Base-by-base conservation (phyloP, 768 basidiomycete genomes). In the Suillus brevipes region DNA sequence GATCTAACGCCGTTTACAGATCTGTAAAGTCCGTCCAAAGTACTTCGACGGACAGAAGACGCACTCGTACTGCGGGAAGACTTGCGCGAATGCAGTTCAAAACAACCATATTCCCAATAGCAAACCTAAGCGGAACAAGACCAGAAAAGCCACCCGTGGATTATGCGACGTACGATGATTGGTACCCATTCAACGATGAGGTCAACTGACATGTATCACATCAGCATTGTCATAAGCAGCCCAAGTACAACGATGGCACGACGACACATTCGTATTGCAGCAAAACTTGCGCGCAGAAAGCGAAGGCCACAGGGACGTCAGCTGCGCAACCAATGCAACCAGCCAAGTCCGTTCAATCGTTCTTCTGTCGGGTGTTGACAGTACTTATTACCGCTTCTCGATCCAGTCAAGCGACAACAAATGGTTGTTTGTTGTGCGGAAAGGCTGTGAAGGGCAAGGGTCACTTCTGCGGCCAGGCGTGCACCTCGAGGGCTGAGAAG, bases 191-290 rank as follows among this genome's bases (percentile, higher is more conserved):
- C 18, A 28, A 28, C 18, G 38, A 28, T 42, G 45, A 53, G 45
- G 20, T n/a, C 25, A 9, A 61, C 66, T 65, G 49, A 49, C 63
- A 67, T 55, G 52, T 42, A 57, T 70, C 55, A 25, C 50, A 23
- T 31, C 68, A 89, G 88, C 82, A 82, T 66, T 89, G 88, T 74
- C 83, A 84, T 65, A 80, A 80, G 65, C 82, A 85, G 47, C 87
- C 88, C 47, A 89, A 87, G 68, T 83, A 84, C 67, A 79, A 78
- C 23, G 88, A 89, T 69, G 85, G 85, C 18, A 82, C 80, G 10
- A 82, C 81, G 60, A 83, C 81, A 2, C 88, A 89, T 74, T 82
- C 85, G 16, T 90, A 82, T 72, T 89, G 88, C 69, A 77, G 87
- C 70, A 89, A 86, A 69, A 81, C 85, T 12, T 89, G 88, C 68